A percentile compares a stretch with the other conserved stretches of the same genome.
These are phyloP conservation scores for Asclepias syriaca DNA, from an alignment of 257 asterid species.

Conservation along the genomic window DNA sequence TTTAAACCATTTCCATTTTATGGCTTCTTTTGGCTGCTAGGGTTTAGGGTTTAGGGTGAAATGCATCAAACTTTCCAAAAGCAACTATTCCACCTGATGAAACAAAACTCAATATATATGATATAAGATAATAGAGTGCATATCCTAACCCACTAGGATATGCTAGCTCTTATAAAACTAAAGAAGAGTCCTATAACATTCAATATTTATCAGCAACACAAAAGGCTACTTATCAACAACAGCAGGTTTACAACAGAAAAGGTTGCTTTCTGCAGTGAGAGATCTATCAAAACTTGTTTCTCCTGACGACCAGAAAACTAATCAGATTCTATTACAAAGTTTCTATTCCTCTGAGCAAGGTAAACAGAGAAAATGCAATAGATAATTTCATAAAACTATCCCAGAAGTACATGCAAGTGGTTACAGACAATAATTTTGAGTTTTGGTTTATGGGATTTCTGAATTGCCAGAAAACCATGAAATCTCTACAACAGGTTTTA, in stretches of 20 bases:
- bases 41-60: too few relatives aligned
- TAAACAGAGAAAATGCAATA: too few relatives aligned
- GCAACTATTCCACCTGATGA: slow-evolving; percentile 85
- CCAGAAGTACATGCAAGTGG: slow-evolving; percentile 37
- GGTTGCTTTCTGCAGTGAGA: too few relatives aligned
- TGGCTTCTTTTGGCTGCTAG: background rate
- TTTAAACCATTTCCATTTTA: too few relatives aligned
- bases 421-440: slow-evolving; percentile 40
- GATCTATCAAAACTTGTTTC: too few relatives aligned
- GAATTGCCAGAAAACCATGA: slow-evolving; percentile 31
- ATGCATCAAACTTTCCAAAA: slow-evolving; percentile 95
- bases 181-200: background rate
- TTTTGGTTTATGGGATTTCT: slow-evolving; percentile 61
- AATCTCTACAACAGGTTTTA: slow-evolving; percentile 12
- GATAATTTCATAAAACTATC: too few relatives aligned
- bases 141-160: background rate
- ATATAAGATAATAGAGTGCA: background rate
- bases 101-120: slow-evolving; percentile 13
- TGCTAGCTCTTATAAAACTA: background rate
- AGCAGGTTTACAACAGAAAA: too few relatives aligned
- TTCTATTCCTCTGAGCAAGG: too few relatives aligned
- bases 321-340: too few relatives aligned
- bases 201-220: background rate
- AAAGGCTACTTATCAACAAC: too few relatives aligned
- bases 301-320: too few relatives aligned